Evolutionary conservation across 495 filamentous ascomycete species (phyloP), one percentile per base, ranked within the genome.

Genomic region (Poronia punctata): DNA sequence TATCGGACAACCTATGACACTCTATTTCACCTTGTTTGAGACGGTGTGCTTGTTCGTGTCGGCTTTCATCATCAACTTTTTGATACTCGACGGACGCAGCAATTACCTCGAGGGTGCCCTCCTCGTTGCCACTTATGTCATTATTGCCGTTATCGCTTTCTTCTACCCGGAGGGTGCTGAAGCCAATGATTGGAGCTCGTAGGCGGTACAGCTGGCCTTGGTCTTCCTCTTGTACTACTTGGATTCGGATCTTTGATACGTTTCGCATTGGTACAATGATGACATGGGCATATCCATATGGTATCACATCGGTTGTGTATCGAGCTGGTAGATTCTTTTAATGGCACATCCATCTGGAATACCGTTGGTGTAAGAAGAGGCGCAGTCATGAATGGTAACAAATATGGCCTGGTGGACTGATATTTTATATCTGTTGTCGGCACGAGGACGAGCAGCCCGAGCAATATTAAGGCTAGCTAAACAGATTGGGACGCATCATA

Each of bases 11-110:
- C 74, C 83, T 19, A 94, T 95, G 88, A 79, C 78, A 21, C 65
- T 95, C 9, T 93, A 90, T 66, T 95, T 95, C 52, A 94, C 84
- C 24, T 67, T 94, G 17, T 95, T 95, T 59, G 88, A 95, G 69
- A 94, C 88, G 3, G 78, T 93, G 7, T 83, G 72, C 31, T 66
- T 94, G 16, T 93, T 94, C 54, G 86, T 88, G 12, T 85, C 84
- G 23, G 82, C 82, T 15, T 94, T 95, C 46, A 86, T 84, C 43
- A 84, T 93, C 51, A 95, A 93, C 58, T 94, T 92, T 62, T 62
- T 95, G 26, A 84, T 95, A 19, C 64, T 94, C 37, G 88, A 95
- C 49, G 88, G 88, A 5, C 63, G 86, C 19, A 86, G 80, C 43
- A 95, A 95, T 57, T 95, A 94, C 49, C 74, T 95, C 0, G 88